Evolutionary conservation across 306 rosid species (phyloP).

Genomic region (Mimosa bimucronata): DNA sequence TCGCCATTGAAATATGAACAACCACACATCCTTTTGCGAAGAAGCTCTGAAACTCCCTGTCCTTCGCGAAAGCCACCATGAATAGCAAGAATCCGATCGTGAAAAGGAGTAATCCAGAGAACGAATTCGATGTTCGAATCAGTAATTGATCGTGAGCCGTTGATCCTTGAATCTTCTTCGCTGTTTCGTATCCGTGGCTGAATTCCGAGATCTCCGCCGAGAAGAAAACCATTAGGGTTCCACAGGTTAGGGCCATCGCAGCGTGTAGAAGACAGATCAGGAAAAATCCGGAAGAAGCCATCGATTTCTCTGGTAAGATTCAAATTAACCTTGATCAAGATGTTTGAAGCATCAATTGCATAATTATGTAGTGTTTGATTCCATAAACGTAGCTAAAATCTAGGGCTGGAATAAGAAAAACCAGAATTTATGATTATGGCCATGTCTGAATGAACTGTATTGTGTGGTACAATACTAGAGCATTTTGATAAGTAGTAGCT

Average conservation of each 20-base stretch:
- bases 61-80: constrained; percentile 87
- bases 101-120: constrained; percentile 82
- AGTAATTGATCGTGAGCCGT: constrained; percentile 81
- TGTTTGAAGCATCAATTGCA: background rate
- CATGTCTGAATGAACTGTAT: too few species aligned
- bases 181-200: constrained; percentile 74
- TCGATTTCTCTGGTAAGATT: constrained; percentile 6
- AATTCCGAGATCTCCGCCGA: constrained; percentile 65
- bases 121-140: constrained; percentile 78
- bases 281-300: constrained; percentile 72
- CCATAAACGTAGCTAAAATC: background rate
- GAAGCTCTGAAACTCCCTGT: constrained; percentile 80
- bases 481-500: background rate
- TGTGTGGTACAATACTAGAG: too few species aligned
- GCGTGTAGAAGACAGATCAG: constrained; percentile 79
- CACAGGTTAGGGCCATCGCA: constrained; percentile 69
- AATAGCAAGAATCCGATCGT: constrained; percentile 70
- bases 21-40: constrained; percentile 86
- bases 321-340: constrained; percentile 1
- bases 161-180: constrained; percentile 84
- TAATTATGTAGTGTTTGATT: background rate
- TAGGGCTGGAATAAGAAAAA: background rate
- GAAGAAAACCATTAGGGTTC: constrained; percentile 73
- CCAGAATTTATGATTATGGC: background rate
- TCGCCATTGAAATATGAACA: constrained; percentile 86